These are phyloP conservation scores for Colletotrichum kahawae DNA, from an alignment of 2,329 filamentous ascomycete genomes.

Conservation along the genomic window DNA sequence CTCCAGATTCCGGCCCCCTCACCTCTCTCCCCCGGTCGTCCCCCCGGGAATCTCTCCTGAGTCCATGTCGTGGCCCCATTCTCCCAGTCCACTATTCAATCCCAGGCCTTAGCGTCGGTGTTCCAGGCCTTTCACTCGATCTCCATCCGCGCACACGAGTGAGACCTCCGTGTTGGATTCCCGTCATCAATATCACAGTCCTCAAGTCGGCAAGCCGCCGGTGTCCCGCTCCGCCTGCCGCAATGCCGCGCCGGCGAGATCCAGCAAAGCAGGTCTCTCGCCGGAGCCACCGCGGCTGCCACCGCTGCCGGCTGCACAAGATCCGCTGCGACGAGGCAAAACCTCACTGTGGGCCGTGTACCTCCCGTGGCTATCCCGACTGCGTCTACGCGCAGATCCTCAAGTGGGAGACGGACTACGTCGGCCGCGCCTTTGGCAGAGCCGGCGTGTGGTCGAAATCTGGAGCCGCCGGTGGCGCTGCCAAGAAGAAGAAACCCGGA, in stretches of 20 bases:
- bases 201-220: neutral
- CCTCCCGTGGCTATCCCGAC: conserved; percentile 23
- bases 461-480: neutral
- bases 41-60: neutral
- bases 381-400: conserved; percentile 18
- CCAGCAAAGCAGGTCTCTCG: conserved; percentile 18
- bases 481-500: neutral
- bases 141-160: neutral
- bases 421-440: conserved; percentile 32
- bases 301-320: conserved; percentile 27
- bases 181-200: neutral
- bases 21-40: neutral
- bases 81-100: neutral
- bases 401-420: conserved; percentile 36
- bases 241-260: conserved; percentile 13
- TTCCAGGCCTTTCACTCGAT: neutral
- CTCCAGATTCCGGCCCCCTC: conserved; percentile 1
- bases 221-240: neutral
- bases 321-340: conserved; percentile 27
- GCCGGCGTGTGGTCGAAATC: conserved; percentile 33
- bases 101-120: neutral
- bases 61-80: neutral
- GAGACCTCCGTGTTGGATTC: neutral
- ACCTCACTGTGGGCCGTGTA: conserved; percentile 25
- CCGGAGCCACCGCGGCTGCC: conserved; percentile 28